Base-by-base conservation (phyloP, 2,329 filamentous ascomycete species). In the Zasmidium cellare region DNA sequence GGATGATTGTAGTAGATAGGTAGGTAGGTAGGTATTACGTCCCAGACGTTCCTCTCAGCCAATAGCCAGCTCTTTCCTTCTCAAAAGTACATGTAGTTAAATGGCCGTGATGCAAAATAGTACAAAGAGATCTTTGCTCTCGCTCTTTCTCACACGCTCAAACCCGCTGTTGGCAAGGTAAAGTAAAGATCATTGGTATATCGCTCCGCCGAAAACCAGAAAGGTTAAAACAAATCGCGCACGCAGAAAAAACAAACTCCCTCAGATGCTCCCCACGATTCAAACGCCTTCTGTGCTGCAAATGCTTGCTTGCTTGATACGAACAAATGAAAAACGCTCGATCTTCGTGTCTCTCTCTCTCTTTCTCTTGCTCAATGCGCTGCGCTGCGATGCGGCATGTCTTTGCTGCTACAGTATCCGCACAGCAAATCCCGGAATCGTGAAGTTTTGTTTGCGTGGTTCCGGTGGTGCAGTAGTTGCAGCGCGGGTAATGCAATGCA, bases 101-200 rank as follows among this genome's bases (percentile, higher is more conserved):
- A 31, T 47, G 28, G 45, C 46, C 46, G 46, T 55, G 22, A 55
- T 23, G 46, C 24, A 55, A 24, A 48, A 46, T 55, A 55, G 46
- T 55, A 28, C 25, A 28, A 28, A 28, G 25, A 5, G 25, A 6
- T 11, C 11, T 28, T 11, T 28, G 25, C 25, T 6, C 6, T 5
- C 5, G 25, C 5, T 9, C 35, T 41, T 5, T 41, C 35, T 9
- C n/a, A n/a, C n/a, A n/a, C n/a, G n/a, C n/a, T n/a, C n/a, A 14
- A 41, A 9, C 35, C 35, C 16, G 35, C 35, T 41, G 35, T 14
- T 16, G n/a, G 11, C 16, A 41, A 41, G 11, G 11, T 11, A 28
- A 28, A 28, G 25, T 5, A 31, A 9, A 41, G 35, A 41, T 41
- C 35, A 41, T 41, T 41, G 35, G 35, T 41, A 41, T 41, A 41